phyloP scores from a whole-genome alignment of 192 early-diverging fungal genomes.

The Podila epicladia region DNA sequence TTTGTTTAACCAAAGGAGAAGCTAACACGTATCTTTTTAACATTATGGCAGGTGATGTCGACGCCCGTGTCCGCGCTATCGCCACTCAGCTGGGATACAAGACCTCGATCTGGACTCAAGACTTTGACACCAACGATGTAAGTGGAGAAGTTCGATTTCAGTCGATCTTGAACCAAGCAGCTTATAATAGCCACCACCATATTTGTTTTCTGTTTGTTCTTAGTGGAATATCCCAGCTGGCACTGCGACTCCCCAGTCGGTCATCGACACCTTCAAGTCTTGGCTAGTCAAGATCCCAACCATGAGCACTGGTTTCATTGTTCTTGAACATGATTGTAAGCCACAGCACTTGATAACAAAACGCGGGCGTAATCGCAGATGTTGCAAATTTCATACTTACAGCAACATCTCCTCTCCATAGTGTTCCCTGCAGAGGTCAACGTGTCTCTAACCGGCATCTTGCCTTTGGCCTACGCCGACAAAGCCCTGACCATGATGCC shows the following conservation, averaged over 20 bases:
- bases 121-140: slow-evolving; percentile 62
- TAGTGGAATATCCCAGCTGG: slow-evolving; percentile 47
- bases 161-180: neutral
- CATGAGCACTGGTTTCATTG: slow-evolving; percentile 56
- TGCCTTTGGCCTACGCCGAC: slow-evolving; percentile 33
- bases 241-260: slow-evolving; percentile 22
- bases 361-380: neutral
- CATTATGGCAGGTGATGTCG: slow-evolving; percentile 46
- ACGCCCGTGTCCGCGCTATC: slow-evolving; percentile 61
- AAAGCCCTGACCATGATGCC: slow-evolving; percentile 39
- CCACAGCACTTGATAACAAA: no score
- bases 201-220: neutral
- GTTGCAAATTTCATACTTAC: slow-evolving; percentile 2
- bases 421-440: slow-evolving; percentile 59
- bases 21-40: neutral
- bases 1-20: no score
- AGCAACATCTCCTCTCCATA: neutral
- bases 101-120: slow-evolving; percentile 61
- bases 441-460: slow-evolving; percentile 52
- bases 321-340: slow-evolving; percentile 61
- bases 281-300: slow-evolving; percentile 57
- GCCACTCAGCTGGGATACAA: slow-evolving; percentile 59
- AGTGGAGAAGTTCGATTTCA: neutral
- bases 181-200: neutral
- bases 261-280: slow-evolving; percentile 44